A percentile compares a stretch with the other conserved stretches of the same genome.
Evolutionary conservation across 768 basidiomycete species (phyloP).

Genomic region (Gautieria morchelliformis): DNA sequence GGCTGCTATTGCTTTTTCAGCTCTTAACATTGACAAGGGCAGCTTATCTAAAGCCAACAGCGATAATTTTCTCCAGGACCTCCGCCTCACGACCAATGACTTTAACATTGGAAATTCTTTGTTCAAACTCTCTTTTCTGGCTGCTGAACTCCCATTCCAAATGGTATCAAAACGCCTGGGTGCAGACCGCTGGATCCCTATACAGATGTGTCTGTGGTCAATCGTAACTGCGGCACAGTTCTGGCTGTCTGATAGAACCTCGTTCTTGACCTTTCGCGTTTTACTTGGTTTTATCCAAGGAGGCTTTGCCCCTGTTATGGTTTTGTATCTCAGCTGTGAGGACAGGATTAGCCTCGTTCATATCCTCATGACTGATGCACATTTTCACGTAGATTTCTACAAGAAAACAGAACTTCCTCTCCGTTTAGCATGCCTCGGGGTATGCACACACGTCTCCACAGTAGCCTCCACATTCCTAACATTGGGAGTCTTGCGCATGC

Average conservation of each 20-base stretch:
- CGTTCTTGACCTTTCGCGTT: constrained; percentile 40
- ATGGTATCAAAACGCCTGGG: constrained; percentile 51
- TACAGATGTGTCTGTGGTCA: constrained; percentile 46
- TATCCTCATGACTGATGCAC: neutral
- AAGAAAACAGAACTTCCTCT: constrained; percentile 49
- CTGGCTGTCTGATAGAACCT: constrained; percentile 40
- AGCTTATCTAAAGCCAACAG: constrained; percentile 52
- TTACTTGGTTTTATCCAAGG: constrained; percentile 40
- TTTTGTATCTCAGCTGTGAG: constrained; percentile 53
- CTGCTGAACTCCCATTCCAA: constrained; percentile 54
- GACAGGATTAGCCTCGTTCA: neutral
- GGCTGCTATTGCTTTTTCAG: constrained; percentile 48
- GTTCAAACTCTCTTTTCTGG: constrained; percentile 40
- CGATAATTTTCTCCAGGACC: constrained; percentile 46
- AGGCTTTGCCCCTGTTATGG: constrained; percentile 48
- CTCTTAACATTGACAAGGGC: constrained; percentile 42
- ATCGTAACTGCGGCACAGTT: constrained; percentile 44
- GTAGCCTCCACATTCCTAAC: constrained; percentile 48
- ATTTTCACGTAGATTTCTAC: constrained; percentile 40
- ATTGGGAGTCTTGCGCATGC: constrained; percentile 50
- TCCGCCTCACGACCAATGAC: constrained; percentile 44
- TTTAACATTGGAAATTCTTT: constrained; percentile 49
- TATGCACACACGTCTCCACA: constrained; percentile 33
- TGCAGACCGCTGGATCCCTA: constrained; percentile 56
- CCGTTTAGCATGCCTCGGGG: constrained; percentile 49